These are phyloP conservation scores for Metrosideros polymorpha DNA, from an alignment of 441 rosid genomes.

Conservation along the genomic window DNA sequence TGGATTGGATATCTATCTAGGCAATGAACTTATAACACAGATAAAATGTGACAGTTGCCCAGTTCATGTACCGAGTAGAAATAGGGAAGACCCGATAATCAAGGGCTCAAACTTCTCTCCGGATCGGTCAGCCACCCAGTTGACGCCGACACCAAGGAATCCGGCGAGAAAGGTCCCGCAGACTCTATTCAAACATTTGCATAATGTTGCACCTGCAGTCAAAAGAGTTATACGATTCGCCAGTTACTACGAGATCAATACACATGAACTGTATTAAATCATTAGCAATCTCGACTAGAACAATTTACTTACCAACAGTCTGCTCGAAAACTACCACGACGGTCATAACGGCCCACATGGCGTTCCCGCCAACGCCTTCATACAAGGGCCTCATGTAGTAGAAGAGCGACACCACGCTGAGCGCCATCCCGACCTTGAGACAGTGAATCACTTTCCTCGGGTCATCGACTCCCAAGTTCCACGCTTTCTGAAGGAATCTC, in stretches of 20 bases:
- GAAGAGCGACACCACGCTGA: constrained; percentile 52
- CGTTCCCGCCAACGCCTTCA: constrained; percentile 53
- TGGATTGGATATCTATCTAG: not conserved
- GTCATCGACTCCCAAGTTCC: constrained; percentile 40
- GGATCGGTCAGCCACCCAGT: constrained; percentile 41
- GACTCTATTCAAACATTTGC: constrained; percentile 44
- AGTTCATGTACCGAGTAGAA: constrained; percentile 36
- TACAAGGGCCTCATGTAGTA: constrained; percentile 64
- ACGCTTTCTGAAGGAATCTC: constrained; percentile 20
- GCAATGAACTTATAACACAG: not conserved
- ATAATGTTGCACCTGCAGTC: constrained; percentile 49
- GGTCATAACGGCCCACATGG: constrained; percentile 75
- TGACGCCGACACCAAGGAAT: constrained; percentile 42
- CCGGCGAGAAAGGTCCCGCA: constrained; percentile 52
- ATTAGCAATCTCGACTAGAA: not conserved
- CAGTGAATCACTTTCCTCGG: constrained; percentile 56
- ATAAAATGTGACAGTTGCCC: not conserved
- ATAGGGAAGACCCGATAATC: constrained; percentile 33
- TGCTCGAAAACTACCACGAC: constrained; percentile 62
- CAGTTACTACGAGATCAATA: not conserved
- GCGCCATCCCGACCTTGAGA: constrained; percentile 60
- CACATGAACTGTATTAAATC: not conserved
- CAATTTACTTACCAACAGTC: constrained; percentile 37
- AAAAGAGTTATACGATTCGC: not conserved
- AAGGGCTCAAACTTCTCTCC: constrained; percentile 34